Conservation (phyloP, 208 protist species). For the Kentomonas sorsogonicus region DNA sequence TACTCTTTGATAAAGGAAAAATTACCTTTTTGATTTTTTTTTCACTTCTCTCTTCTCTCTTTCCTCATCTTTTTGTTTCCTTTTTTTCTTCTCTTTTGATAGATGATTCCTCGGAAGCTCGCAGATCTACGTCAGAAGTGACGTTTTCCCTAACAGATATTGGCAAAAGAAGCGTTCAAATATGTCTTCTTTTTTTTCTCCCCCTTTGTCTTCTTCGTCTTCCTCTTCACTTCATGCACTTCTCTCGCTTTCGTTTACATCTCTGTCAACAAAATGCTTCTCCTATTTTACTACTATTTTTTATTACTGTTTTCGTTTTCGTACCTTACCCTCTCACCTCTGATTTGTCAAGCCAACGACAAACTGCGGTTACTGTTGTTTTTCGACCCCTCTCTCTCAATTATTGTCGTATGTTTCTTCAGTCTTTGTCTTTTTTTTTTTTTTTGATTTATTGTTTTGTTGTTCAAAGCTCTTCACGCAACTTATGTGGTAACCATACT, state of each 20-base stretch:
- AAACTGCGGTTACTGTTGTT: too few species aligned
- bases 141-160: background rate
- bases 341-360: too few species aligned
- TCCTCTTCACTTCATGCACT: background rate
- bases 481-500: too few species aligned
- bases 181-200: slow-evolving; percentile 5
- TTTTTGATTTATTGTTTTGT: background rate
- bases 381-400: too few species aligned
- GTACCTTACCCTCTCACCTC: background rate
- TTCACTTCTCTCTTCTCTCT: too few species aligned
- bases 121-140: background rate
- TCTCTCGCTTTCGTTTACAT: too few species aligned
- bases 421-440: background rate
- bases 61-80: background rate
- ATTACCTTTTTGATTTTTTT: too few species aligned
- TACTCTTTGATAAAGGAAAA: background rate
- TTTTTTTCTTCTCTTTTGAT: background rate
- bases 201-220: background rate
- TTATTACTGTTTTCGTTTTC: background rate
- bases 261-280: too few species aligned
- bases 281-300: too few species aligned
- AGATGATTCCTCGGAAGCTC: background rate
- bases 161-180: background rate
- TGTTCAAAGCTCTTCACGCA: too few species aligned
- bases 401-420: too few species aligned